Base-by-base conservation (phyloP, 768 basidiomycete species). In the Tricholoma flavovirens region DNA sequence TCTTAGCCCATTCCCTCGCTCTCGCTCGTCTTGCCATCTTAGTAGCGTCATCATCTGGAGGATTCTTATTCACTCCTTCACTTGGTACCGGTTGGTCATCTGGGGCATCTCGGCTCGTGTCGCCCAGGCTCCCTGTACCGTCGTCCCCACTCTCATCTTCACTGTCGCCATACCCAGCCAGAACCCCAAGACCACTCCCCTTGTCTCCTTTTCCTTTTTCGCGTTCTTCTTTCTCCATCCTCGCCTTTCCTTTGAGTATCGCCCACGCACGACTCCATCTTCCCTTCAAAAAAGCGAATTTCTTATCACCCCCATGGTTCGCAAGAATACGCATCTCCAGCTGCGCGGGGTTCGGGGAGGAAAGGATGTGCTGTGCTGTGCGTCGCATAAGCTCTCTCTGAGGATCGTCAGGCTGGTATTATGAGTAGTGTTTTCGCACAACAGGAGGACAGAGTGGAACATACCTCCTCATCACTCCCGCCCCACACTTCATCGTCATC, bases 321-420 rank as follows among this genome's bases (percentile, higher is more conserved):
- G 93, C 86, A 14, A 96, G 74, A 62, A 97, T 93, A 5, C 93
- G 82, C 78, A 93, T 84, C 68, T 94, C 92, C 21, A 96, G 77
- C 59, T 93, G 84, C 0, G 85, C 82, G 14, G 90, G 81, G 63
- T 94, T 93, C 1, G 86, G 83, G 1, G 92, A 88, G 6, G 82
- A 70, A 22, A 78, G 65, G 30, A 95, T 70, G 57, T 92, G 88
- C 11, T 66, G 60, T 0, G 89, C 89, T 0, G 93, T 95, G 52
- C 86, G 81, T 10, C 73, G 70, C 84, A 97, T 93, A 10, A 94
- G 75, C 3, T 80, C 78, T 49, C 67, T 75, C 61, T 87, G 83
- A 0, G 71, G 21, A 14, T 82, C 80, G 55, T 84, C 83, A 14
- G 84, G 87, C 87, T 87, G 51, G 9, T n/a, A 10, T 8, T 3